Conservation (phyloP, 805 yeast genomes). For the Candida parachauliodes region DNA sequence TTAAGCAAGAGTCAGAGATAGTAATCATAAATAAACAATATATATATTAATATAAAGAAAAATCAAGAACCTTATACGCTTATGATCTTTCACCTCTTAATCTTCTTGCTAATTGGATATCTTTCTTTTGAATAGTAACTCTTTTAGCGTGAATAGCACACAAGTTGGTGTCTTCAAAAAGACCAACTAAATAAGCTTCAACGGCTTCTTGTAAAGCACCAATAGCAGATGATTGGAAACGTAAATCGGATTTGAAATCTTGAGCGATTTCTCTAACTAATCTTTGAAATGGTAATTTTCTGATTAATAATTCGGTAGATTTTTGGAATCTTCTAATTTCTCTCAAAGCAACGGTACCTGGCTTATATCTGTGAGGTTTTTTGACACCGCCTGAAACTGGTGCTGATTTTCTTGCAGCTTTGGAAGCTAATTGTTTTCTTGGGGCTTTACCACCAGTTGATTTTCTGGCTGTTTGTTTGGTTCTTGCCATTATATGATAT, state of each 20-base stretch:
- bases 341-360: constrained; percentile 95
- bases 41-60: no score
- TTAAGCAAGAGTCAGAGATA: no score
- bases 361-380: constrained; percentile 95
- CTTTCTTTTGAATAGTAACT: constrained; percentile 98
- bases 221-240: constrained; percentile 96
- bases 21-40: no score
- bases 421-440: constrained; percentile 89
- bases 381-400: constrained; percentile 92
- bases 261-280: constrained; percentile 94
- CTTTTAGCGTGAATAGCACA: constrained; percentile 99
- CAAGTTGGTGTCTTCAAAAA: constrained; percentile 96
- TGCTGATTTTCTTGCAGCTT: constrained; percentile 91
- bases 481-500: constrained; percentile 91
- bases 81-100: constrained; percentile 94
- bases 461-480: constrained; percentile 92
- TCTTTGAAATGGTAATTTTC: constrained; percentile 97
- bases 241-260: constrained; percentile 87
- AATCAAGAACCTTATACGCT: no score
- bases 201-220: constrained; percentile 98
- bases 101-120: constrained; percentile 96
- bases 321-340: constrained; percentile 98
- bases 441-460: constrained; percentile 96
- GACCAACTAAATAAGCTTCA: constrained; percentile 94
- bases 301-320: constrained; percentile 89